Evolutionary conservation across 2,329 filamentous ascomycete genomes (phyloP).

Genomic region (Diaporthe citri): DNA sequence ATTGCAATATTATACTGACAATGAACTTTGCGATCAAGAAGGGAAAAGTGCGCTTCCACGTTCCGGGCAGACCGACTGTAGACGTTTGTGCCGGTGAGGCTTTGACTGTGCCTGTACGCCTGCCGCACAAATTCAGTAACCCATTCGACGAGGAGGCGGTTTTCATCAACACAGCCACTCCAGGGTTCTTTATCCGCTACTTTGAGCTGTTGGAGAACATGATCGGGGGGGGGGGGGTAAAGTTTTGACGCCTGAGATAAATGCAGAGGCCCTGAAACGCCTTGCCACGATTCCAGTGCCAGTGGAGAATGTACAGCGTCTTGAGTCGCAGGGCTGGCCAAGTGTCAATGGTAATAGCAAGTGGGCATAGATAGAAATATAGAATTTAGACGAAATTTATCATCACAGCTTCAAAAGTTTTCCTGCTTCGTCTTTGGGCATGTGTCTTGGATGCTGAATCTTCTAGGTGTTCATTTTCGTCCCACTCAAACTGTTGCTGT

Average conservation of each 20-base stretch:
- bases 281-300: constrained; percentile 15
- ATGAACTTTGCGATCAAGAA: not conserved
- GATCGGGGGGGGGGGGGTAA: constrained; percentile 10
- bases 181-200: constrained; percentile 7
- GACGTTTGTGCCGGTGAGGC: constrained; percentile 9
- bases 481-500: not conserved
- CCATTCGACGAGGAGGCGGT: constrained; percentile 13
- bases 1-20: not conserved
- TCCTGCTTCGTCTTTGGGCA: not conserved
- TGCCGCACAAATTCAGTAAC: constrained; percentile 19
- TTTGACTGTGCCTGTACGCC: constrained; percentile 7
- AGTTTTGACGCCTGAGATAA: constrained; percentile 5
- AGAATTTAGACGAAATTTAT: not conserved
- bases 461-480: not conserved
- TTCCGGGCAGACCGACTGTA: not conserved
- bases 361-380: not conserved
- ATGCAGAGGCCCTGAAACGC: constrained; percentile 7
- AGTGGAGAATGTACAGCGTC: not conserved
- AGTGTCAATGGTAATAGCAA: not conserved
- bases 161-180: constrained; percentile 11
- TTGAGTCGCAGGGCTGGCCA: not conserved
- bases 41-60: constrained; percentile 2
- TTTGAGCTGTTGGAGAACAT: constrained; percentile 16
- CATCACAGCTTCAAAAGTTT: too few relatives aligned
- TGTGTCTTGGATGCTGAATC: not conserved